These are phyloP conservation scores for Russula sp. DNA, from an alignment of 768 basidiomycete genomes.

Conservation along the genomic window DNA sequence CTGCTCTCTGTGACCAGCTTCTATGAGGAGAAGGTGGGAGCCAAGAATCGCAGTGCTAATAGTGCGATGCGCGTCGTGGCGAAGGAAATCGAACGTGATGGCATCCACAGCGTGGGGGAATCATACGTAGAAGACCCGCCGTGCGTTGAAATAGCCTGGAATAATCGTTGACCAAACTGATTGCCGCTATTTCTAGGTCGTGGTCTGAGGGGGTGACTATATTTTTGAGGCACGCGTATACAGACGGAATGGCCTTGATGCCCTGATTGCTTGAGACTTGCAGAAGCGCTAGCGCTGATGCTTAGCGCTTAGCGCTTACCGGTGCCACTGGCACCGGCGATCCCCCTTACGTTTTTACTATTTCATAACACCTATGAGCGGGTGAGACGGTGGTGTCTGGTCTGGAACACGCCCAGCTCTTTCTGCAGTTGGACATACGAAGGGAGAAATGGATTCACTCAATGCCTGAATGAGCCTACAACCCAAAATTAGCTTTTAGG, in stretches of 20 bases:
- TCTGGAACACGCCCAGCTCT: background rate
- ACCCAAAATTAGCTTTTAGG: background rate
- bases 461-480: too few relatives aligned
- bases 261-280: conserved; percentile 8
- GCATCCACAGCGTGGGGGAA: conserved; percentile 38
- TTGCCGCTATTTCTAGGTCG: background rate
- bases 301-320: too few relatives aligned
- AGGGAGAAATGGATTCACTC: too few relatives aligned
- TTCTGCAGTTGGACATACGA: background rate
- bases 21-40: conserved; percentile 47
- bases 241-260: conserved; percentile 22
- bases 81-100: conserved; percentile 54
- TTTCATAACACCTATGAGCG: background rate
- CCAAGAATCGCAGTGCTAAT: conserved; percentile 41
- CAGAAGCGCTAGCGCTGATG: background rate
- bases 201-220: conserved; percentile 16
- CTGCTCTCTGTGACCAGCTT: conserved; percentile 40
- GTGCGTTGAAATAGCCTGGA: conserved; percentile 33
- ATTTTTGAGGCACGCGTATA: conserved; percentile 18
- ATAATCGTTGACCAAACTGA: background rate
- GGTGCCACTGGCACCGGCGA: too few relatives aligned
- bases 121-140: conserved; percentile 34
- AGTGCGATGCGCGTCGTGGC: conserved; percentile 52
- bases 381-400: background rate
- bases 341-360: background rate